A percentile compares a stretch with the other conserved stretches of the same genome.
Evolutionary conservation across 257 asterid genomes (phyloP).

Genomic region (Mitragyna speciosa): DNA sequence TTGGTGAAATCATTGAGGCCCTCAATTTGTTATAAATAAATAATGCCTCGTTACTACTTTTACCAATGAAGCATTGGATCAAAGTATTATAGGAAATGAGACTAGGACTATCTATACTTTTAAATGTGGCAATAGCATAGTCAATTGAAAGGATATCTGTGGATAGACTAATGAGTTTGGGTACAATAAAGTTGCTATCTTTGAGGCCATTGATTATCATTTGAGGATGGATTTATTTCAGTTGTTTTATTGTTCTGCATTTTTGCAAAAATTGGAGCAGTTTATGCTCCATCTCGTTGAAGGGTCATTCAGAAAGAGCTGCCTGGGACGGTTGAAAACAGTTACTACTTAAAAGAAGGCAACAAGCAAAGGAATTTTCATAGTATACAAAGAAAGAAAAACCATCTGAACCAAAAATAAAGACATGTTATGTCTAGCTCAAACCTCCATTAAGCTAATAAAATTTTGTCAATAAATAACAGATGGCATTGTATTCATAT

Average conservation of each 20-base stretch:
- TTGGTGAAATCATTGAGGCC: constrained; percentile 32
- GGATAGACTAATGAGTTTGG: constrained; percentile 39
- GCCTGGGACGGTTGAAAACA: too few relatives aligned
- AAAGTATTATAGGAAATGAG: constrained; percentile 42
- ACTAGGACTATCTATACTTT: constrained; percentile 25
- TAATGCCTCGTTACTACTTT: constrained; percentile 32
- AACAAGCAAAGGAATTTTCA: background rate
- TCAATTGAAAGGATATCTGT: constrained; percentile 41
- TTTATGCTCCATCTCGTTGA: constrained; percentile 37
- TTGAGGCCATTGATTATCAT: constrained; percentile 42
- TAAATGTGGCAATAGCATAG: constrained; percentile 32
- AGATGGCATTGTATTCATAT: too few relatives aligned
- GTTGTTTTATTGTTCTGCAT: constrained; percentile 34
- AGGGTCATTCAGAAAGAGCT: too few relatives aligned
- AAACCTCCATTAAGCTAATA: too few relatives aligned
- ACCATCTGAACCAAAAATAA: too few relatives aligned
- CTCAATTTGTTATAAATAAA: constrained; percentile 35
- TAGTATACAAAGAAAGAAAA: background rate
- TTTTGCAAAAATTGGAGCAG: constrained; percentile 35
- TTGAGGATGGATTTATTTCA: constrained; percentile 53
- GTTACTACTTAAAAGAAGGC: background rate
- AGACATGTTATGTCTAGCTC: too few relatives aligned
- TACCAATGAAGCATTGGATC: constrained; percentile 51
- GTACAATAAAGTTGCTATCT: constrained; percentile 36
- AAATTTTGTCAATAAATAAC: too few relatives aligned